Evolutionary conservation across 2,329 filamentous ascomycete species (phyloP), one percentile per base, ranked within the genome.

Genomic region (Mycogone perniciosa): DNA sequence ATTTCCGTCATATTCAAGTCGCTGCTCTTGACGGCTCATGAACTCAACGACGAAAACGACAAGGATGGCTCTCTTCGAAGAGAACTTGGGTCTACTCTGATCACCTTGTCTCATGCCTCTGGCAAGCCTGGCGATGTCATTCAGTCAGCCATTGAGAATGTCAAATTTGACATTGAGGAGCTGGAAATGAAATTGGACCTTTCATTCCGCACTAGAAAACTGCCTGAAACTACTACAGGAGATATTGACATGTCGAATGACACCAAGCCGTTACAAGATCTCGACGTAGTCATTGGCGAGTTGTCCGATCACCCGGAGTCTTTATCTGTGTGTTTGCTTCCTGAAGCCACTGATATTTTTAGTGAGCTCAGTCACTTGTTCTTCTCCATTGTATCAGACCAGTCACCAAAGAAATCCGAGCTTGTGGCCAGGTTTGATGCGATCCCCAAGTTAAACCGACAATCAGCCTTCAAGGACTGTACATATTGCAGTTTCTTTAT

Each of bases 401-500:
- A 70, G 54, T 64, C 63, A 1, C 66, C 39, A 9, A 41, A 73
- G 45, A 62, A 70, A 44, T 59, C 64, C 2, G 63, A 63, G 7
- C 62, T 71, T n/a, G 62, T 79, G 7, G 62, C 69, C 49, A 70
- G 70, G 49, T 82, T 86, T 55, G 76, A 84, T 48, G 66, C 75
- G 7, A 67, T 76, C 6, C 71, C 80, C 0, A 71, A 81, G 42
- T 68, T 89, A 8, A 71, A 76, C 46, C 76, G 75, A 33, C 67
- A 76, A 29, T 65, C 71, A 5, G 83, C 81, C 1, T 68, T 79
- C 33, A 76, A 80, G 44, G 76, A 81, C 34, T 79, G 82, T 37
- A 80, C 87, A 26, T 90, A 86, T 60, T 72, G 90, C 51, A 85
- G 82, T 11, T 92, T 95, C 65, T 84, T 92, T 57, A 76, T 85